Percentiles rank a stretch among this genome's conserved stretches.
Conservation (phyloP, 257 asterid species). For the Jacaranda mimosifolia region DNA sequence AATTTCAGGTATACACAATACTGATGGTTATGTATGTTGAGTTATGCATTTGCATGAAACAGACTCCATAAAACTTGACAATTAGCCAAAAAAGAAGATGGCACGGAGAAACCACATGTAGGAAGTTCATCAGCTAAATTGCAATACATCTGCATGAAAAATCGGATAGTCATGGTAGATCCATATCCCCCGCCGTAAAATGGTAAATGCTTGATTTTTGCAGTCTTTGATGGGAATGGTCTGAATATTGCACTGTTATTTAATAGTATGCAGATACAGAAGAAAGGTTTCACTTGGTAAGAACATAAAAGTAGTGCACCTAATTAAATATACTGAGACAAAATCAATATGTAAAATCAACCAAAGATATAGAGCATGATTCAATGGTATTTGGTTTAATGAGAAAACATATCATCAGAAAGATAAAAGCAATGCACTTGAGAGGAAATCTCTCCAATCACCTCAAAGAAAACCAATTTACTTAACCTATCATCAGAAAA, state of each 20-base stretch:
- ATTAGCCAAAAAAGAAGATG: background rate
- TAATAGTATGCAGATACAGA: background rate
- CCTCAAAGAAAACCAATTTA: background rate
- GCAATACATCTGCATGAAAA: background rate
- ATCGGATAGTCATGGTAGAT: background rate
- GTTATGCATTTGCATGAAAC: background rate
- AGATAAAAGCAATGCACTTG: background rate
- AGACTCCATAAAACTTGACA: background rate
- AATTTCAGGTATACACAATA: background rate
- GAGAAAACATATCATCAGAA: background rate
- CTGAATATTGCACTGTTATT: background rate
- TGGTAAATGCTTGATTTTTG: background rate
- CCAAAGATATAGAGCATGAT: background rate
- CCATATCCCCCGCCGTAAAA: background rate
- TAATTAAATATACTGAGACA: too few relatives aligned
- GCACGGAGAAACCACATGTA: background rate
- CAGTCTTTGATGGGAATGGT: background rate
- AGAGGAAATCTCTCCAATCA: background rate
- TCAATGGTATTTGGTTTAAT: background rate
- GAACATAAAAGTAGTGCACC: background rate
- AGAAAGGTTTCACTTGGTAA: background rate
- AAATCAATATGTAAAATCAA: background rate
- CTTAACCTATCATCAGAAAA: background rate
- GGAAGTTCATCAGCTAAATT: conserved; percentile 21
- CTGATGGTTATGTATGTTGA: background rate